Evolutionary conservation across 1,139 yeast genomes (phyloP), one percentile per base, ranked within the genome.

Genomic region (Debaryomycetaceae sp.): DNA sequence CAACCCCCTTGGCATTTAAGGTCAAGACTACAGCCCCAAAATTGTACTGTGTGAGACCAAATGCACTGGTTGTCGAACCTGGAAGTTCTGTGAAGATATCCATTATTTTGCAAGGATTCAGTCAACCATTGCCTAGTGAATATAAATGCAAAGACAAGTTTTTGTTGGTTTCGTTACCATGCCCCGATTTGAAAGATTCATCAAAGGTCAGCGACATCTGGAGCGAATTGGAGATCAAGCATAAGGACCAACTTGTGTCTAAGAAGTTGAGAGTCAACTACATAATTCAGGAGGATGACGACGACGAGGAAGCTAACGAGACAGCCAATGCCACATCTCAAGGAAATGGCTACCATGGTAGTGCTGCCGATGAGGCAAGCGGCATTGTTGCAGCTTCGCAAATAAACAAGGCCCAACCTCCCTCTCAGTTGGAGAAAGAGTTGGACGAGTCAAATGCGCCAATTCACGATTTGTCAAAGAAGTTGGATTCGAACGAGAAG

Each of bases 11-110:
- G 59, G 97, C 97, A 31, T 93, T 89, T 76, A 95, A 95, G 73
- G 97, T 95, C 60, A 95, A 93, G 70, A 93, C 99, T 41, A 93
- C 99, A 7, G 97, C 98, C 11, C 99, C 99, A 48, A 91, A 88
- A 66, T 77, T 89, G 64, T 88, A 91, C 73, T 88, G 97, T 66
- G 98, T 93, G 45, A 85, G 97, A 68, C 99, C 99, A 48, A 93
- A 91, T 65, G 95, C 97, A 46, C 81, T 95, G 24, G 69, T 85
- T 37, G 75, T 93, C 46, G 76, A 74, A 37, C 93, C 98, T 11
- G 95, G 95, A 36, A 80, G 80, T 51, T 67, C 83, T 9, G 72
- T 83, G 44, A 81, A 85, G 47, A 87, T 93, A 42, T 80, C 91
- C 42, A 86, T 93, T 54, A 88, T 89, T 57, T 83, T 90, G 52